Base-by-base conservation (phyloP, 768 basidiomycete species). In the Leucosporidium scottii region DNA sequence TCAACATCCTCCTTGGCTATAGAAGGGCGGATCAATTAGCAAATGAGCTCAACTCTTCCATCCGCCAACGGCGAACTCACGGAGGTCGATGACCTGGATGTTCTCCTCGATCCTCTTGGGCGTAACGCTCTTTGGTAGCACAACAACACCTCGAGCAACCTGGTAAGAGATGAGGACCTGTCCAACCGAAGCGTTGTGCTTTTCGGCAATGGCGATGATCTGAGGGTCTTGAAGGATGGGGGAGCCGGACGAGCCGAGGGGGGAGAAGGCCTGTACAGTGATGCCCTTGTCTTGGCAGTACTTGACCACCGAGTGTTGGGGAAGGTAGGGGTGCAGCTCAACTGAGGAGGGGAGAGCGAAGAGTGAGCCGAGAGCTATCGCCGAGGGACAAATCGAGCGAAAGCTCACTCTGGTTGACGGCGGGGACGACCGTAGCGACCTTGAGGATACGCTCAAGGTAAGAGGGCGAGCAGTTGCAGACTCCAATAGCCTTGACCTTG, bases 401-500 rank as follows among this genome's bases (percentile, higher is more conserved):
- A 4, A 39, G 51, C 54, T 25, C 7, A 91, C 83, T 36, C 79
- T 92, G 90, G 80, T 90, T 90, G 31, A 86, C 85, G 1, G 87
- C 88, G 21, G 89, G 89, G 48, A 21, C 49, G 76, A 79, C 78
- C 25, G 76, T 77, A 62, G 84, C 81, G 48, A 82, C 80, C 68
- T 81, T 82, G 53, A 88, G 80, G 30, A 91, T 81, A 51, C 84
- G 80, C 67, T 86, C 81, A 50, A 91, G 78, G 78, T 81, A 87
- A 50, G 83, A 78, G 54, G 86, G 80, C 13, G 84, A 85, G 75
- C 86, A 84, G 81, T 74, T 57, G 44, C 61, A 75, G 63, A 79
- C 72, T 68, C 90, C 91, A 73, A 93, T 91, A 2, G 88, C 87
- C 73, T 83, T 86, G 75, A 89, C 80, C 78, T 90, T 90, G 48